Percentiles rank a stretch among this genome's conserved stretches.
Evolutionary conservation across 345 rosid genomes (phyloP).

Genomic region (Sonneratia caseolaris): DNA sequence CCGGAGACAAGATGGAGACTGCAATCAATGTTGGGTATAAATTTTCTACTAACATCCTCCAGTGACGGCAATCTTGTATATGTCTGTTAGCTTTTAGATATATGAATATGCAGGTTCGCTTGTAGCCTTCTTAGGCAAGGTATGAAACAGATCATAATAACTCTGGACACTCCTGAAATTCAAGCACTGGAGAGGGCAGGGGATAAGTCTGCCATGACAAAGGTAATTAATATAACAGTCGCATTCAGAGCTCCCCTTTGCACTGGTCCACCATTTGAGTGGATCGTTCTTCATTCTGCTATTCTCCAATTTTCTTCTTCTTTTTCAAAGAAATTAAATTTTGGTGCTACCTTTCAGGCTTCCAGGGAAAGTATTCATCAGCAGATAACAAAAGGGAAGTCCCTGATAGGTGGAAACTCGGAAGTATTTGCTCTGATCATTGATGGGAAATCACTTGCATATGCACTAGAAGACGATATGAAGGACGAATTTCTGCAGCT

Average conservation of each 20-base stretch:
- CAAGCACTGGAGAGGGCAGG: slow-evolving; percentile 43
- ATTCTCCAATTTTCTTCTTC: neutral
- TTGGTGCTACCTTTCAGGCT: slow-evolving; percentile 29
- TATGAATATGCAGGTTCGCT: slow-evolving; percentile 48
- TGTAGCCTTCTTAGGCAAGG: slow-evolving; percentile 94
- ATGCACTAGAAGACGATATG: slow-evolving; percentile 63
- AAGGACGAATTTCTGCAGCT: slow-evolving; percentile 57
- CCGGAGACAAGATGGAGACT: slow-evolving; percentile 98
- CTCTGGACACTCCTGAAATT: slow-evolving; percentile 53
- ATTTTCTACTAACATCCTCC: neutral
- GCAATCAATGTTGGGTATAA: slow-evolving; percentile 93
- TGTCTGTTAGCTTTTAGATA: slow-evolving; percentile 7
- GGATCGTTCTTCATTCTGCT: neutral
- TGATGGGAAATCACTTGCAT: slow-evolving; percentile 83
- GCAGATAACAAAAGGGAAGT: slow-evolving; percentile 47
- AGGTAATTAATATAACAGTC: slow-evolving; percentile 28
- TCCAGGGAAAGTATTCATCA: slow-evolving; percentile 45
- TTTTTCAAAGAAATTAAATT: neutral
- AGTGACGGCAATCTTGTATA: neutral
- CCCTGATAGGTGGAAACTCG: slow-evolving; percentile 33
- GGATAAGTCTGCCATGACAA: slow-evolving; percentile 32
- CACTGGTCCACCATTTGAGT: too few relatives aligned
- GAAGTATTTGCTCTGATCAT: slow-evolving; percentile 70
- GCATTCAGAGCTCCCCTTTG: neutral
- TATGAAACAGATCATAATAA: slow-evolving; percentile 80